Percentiles rank a stretch among this genome's conserved stretches.
Conservation (phyloP, 352 stramenopile genomes). For the Hyphochytrium catenoides region DNA sequence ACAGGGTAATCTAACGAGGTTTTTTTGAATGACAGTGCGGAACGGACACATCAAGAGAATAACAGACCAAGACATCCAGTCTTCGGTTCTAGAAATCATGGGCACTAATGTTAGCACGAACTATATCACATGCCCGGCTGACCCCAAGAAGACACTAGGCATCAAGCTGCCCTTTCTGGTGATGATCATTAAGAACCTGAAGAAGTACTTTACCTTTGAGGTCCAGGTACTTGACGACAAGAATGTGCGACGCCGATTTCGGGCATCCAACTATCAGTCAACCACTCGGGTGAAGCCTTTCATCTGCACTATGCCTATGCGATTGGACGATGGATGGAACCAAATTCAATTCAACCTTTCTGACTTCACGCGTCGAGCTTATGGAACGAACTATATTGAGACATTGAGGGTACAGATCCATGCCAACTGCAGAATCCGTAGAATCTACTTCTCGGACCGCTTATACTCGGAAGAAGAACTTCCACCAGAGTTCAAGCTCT, state of each 20-base stretch:
- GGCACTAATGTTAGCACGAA: constrained; percentile 94
- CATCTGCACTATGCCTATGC: constrained; percentile 97
- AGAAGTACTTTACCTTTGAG: constrained; percentile 98
- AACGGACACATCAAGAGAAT: constrained; percentile 98
- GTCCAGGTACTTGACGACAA: constrained; percentile 95
- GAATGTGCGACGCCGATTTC: constrained; percentile 84
- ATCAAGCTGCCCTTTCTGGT: constrained; percentile 95
- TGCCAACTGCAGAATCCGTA: constrained; percentile 86
- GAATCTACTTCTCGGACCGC: constrained; percentile 92
- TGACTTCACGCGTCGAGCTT: constrained; percentile 86
- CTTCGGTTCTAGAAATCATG: constrained; percentile 91
- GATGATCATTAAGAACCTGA: constrained; percentile 98
- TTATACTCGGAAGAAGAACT: constrained; percentile 92
- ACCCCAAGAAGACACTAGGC: constrained; percentile 78
- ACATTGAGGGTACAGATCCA: constrained; percentile 91
- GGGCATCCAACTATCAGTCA: constrained; percentile 89
- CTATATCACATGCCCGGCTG: constrained; percentile 85
- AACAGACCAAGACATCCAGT: constrained; percentile 93
- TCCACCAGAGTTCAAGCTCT: constrained; percentile 90
- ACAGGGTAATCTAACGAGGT: too few species aligned
- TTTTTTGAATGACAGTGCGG: constrained; percentile 21
- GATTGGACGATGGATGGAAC: constrained; percentile 92
- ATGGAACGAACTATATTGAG: constrained; percentile 95
- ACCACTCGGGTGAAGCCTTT: constrained; percentile 92
- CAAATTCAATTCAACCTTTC: constrained; percentile 96